Percentiles rank a stretch among this genome's conserved stretches.
Evolutionary conservation across 495 filamentous ascomycete species (phyloP).

Genomic region (Melanomma pulvis-pyrius): DNA sequence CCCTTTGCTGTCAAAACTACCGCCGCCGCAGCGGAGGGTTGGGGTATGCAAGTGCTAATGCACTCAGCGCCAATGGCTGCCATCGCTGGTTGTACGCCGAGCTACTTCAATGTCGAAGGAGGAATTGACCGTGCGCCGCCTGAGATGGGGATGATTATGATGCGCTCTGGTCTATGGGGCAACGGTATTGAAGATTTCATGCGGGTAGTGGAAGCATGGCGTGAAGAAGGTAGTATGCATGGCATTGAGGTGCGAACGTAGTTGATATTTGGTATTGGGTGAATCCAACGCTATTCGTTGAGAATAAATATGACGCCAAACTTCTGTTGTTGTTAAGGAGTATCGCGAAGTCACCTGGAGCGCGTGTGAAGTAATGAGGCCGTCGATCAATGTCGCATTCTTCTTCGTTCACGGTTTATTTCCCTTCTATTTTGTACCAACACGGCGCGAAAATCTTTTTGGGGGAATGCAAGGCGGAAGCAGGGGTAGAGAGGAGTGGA

Average conservation of each 20-base stretch:
- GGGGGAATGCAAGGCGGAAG: too few relatives aligned
- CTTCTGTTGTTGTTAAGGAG: too few relatives aligned
- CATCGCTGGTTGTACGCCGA: slow-evolving; percentile 57
- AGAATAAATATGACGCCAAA: too few relatives aligned
- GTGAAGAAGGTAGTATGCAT: slow-evolving; percentile 35
- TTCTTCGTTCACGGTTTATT: too few relatives aligned
- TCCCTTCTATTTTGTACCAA: too few relatives aligned
- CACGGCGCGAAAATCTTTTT: too few relatives aligned
- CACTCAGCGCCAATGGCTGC: slow-evolving; percentile 47
- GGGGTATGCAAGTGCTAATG: slow-evolving; percentile 49
- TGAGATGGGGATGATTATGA: slow-evolving; percentile 36
- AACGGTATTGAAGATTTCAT: slow-evolving; percentile 33
- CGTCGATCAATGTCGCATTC: too few relatives aligned
- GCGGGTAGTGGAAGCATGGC: slow-evolving; percentile 36
- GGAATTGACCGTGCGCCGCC: slow-evolving; percentile 36
- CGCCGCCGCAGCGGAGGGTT: slow-evolving; percentile 51
- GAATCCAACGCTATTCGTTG: too few relatives aligned
- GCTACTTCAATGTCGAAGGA: slow-evolving; percentile 59
- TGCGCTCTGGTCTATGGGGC: slow-evolving; percentile 35
- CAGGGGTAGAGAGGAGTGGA: too few relatives aligned
- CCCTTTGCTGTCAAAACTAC: slow-evolving; percentile 49
- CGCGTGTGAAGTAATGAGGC: too few relatives aligned
- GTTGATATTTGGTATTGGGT: too few relatives aligned
- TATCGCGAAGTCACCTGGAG: too few relatives aligned
- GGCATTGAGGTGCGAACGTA: slow-evolving; percentile 35